These are phyloP conservation scores for Achaetomium macrosporum DNA, from an alignment of 2,329 filamentous ascomycete genomes.

Conservation along the genomic window DNA sequence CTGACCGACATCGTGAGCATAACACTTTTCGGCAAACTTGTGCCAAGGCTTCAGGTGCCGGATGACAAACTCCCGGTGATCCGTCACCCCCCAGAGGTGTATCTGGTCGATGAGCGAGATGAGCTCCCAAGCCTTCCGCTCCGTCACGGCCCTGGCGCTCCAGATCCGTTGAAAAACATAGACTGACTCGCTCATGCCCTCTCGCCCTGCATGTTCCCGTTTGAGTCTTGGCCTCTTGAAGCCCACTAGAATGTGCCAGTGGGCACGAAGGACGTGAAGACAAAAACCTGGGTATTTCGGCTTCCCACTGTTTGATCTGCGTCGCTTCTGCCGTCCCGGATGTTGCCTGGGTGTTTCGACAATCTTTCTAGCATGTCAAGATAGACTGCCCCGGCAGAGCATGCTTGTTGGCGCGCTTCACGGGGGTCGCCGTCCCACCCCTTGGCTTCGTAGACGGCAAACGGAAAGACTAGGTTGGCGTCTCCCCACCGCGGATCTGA, in stretches of 20 bases:
- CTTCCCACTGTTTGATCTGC: background rate
- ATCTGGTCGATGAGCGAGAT: constrained; percentile 3
- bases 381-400: constrained; percentile 1
- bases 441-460: constrained; percentile 6
- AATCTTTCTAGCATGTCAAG: constrained; percentile 1
- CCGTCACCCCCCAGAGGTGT: constrained; percentile 2
- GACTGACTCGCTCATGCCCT: constrained; percentile 3
- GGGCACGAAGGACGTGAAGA: constrained; percentile 1
- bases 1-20: background rate
- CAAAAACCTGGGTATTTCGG: constrained; percentile 1
- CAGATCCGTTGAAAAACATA: constrained; percentile 4
- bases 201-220: background rate
- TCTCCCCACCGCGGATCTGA: constrained; percentile 1
- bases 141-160: background rate
- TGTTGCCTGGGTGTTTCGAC: background rate
- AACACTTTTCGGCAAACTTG: background rate
- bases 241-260: constrained; percentile 4
- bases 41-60: constrained; percentile 1
- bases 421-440: constrained; percentile 2
- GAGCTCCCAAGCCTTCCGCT: constrained; percentile 1
- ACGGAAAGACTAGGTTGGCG: constrained; percentile 3
- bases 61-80: constrained; percentile 5
- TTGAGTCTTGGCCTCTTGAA: background rate
- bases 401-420: constrained; percentile 4
- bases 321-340: background rate